Percentiles rank a stretch among this genome's conserved stretches.
These are phyloP conservation scores for Ophiostoma triangulosporum DNA, from an alignment of 2,329 filamentous ascomycete genomes.

Conservation along the genomic window DNA sequence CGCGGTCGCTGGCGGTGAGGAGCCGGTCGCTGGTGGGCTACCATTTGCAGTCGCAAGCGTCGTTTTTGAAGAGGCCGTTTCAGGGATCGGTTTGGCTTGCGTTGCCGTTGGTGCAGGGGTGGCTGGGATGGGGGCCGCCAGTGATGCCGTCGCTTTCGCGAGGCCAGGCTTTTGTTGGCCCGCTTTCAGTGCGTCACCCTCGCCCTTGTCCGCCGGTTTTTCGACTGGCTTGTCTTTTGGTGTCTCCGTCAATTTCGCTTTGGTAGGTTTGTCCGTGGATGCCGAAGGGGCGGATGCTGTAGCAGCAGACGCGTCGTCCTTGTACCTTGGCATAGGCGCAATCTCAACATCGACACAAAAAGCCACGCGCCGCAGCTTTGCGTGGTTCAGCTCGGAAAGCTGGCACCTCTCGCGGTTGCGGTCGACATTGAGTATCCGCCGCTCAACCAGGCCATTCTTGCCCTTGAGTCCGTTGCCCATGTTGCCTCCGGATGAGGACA, in stretches of 20 bases:
- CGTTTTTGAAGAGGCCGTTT: slow-evolving; percentile 19
- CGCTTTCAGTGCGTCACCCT: slow-evolving; percentile 61
- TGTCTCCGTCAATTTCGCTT: neutral
- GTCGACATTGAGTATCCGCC: slow-evolving; percentile 76
- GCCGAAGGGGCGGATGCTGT: slow-evolving; percentile 23
- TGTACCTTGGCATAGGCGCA: slow-evolving; percentile 69
- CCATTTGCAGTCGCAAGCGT: neutral
- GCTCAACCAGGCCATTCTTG: slow-evolving; percentile 60
- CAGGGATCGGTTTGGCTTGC: neutral
- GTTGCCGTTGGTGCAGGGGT: neutral
- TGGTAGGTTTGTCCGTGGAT: slow-evolving; percentile 36
- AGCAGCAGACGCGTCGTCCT: slow-evolving; percentile 38
- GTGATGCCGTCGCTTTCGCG: neutral
- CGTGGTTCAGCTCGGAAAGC: slow-evolving; percentile 64
- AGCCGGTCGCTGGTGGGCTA: neutral
- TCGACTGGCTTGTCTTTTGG: slow-evolving; percentile 14
- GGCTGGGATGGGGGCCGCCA: neutral
- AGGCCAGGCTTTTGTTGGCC: neutral
- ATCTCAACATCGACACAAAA: slow-evolving; percentile 98
- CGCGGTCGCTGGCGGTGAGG: slow-evolving; percentile 14
- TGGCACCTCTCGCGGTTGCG: slow-evolving; percentile 63
- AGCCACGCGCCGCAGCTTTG: slow-evolving; percentile 73
- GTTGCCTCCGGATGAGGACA: slow-evolving; percentile 50
- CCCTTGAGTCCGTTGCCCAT: slow-evolving; percentile 32
- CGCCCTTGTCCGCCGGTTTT: slow-evolving; percentile 53